These are phyloP conservation scores for Chloromonas sp. DNA, from an alignment of 163 green algal genomes.

Conservation along the genomic window DNA sequence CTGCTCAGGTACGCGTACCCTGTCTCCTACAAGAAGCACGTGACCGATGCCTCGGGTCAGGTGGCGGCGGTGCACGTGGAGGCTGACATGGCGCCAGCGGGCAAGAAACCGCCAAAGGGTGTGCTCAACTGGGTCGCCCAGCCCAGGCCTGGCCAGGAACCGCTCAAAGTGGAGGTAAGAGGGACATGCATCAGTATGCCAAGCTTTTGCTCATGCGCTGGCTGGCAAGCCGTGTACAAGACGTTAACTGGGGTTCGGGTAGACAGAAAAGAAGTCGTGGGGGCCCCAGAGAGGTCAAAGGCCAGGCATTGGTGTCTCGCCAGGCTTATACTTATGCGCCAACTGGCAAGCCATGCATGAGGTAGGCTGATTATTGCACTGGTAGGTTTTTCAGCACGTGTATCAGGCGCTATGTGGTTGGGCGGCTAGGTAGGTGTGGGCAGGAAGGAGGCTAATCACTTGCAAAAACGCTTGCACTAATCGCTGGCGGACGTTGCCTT, in stretches of 20 bases:
- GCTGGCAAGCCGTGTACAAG: not conserved
- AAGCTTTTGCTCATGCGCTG: not conserved
- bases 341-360: too few species aligned
- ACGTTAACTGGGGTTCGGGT: not conserved
- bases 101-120: constrained; percentile 86
- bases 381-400: too few species aligned
- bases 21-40: constrained; percentile 74
- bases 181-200: not conserved
- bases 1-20: constrained; percentile 75
- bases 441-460: too few species aligned
- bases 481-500: too few species aligned
- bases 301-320: too few species aligned
- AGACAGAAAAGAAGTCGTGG: not conserved
- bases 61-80: constrained; percentile 48
- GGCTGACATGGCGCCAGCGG: constrained; percentile 41
- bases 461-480: too few species aligned
- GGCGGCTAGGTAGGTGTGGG: too few species aligned
- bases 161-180: constrained; percentile 41
- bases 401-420: too few species aligned
- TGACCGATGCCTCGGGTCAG: constrained; percentile 44
- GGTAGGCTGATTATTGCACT: too few species aligned
- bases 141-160: constrained; percentile 62
- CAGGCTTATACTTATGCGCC: too few species aligned
- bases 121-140: constrained; percentile 94
- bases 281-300: not conserved